Conservation (phyloP, 2,329 filamentous ascomycete species). For the Leptographium flavum region DNA sequence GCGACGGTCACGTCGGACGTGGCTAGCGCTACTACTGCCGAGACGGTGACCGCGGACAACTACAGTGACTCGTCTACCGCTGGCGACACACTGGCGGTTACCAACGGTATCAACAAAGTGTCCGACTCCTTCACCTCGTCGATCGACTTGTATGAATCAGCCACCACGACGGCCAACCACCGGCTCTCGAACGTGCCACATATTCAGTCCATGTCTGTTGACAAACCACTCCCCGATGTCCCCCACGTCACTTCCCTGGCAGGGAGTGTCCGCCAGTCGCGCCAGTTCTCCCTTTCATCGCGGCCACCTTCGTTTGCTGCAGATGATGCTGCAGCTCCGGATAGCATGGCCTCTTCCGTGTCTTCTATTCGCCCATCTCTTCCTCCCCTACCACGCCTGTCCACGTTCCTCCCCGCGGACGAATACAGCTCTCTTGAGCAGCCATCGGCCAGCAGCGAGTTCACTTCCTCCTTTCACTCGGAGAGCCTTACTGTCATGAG, state of each 20-base stretch:
- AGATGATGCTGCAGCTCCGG: slow-evolving; percentile 23
- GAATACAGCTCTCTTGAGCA: slow-evolving; percentile 34
- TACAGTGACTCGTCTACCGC: background rate
- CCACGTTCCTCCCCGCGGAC: slow-evolving; percentile 33
- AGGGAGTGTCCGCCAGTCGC: slow-evolving; percentile 13
- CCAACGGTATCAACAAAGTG: background rate
- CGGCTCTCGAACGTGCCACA: background rate
- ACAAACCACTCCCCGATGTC: slow-evolving; percentile 56
- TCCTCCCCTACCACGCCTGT: slow-evolving; percentile 43
- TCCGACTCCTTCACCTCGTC: background rate
- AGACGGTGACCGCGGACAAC: background rate
- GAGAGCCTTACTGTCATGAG: slow-evolving; percentile 65
- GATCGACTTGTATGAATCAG: slow-evolving; percentile 13
- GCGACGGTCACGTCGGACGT: background rate
- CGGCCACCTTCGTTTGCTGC: slow-evolving; percentile 26
- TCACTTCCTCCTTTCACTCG: slow-evolving; percentile 37
- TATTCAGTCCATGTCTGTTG: slow-evolving; percentile 26
- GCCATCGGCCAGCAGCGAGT: slow-evolving; percentile 31
- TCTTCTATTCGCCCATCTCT: slow-evolving; percentile 33
- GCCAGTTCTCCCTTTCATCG: slow-evolving; percentile 21
- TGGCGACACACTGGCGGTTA: background rate
- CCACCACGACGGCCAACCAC: background rate
- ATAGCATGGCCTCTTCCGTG: slow-evolving; percentile 29
- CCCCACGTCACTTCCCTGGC: slow-evolving; percentile 36
- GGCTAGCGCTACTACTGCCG: background rate